Base-by-base conservation (phyloP, 1,284 basidiomycete species). In the Schizophyllum commune region DNA sequence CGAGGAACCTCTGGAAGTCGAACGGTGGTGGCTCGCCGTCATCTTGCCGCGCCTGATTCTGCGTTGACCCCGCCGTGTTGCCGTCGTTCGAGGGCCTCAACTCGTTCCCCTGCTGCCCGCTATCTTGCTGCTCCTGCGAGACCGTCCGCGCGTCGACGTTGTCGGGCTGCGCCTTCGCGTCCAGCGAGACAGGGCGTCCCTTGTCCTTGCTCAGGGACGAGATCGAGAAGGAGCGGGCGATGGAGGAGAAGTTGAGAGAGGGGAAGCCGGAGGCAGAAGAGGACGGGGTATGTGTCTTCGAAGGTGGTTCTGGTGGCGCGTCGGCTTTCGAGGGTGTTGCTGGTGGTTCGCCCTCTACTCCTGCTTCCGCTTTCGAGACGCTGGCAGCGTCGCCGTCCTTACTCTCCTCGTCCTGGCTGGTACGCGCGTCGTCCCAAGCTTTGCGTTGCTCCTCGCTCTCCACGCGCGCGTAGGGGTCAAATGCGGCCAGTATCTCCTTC, bases 1-100 rank as follows among this genome's bases (percentile, higher is more conserved):
- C 92, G 65, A 97, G 75, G 72, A 98, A 97, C 60, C 78, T 83
- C 71, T 92, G 91, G 69, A 94, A 94, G 72, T 94, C 92, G 66
- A 94, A 94, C 22, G 77, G 76, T 0, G 65, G 65, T 21, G 77
- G 76, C 58, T 79, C 78, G 21, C 62, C 39, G 17, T 47, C 39
- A 2, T 11, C 9, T 9, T 47, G 68, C 56, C 64, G 54, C 60
- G 69, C 68, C 33, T 75, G 73, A 47, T 75, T 72, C 13, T 68
- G 69, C 32, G 53, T 61, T 67, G 27, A 68, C 66, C 52, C 55
- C 39, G 13, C 61, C 58, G 32, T 57, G 60, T 27, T 57, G 60
- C 8, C 59, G 67, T 32, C 65, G 63, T 20, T 63, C 63, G 13
- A 73, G 70, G 19, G 73, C 71, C 5, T 68, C 27, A 5, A 27